phyloP scores from a whole-genome alignment of 164 flowering plant species.

The Cinnamomum micranthum region DNA sequence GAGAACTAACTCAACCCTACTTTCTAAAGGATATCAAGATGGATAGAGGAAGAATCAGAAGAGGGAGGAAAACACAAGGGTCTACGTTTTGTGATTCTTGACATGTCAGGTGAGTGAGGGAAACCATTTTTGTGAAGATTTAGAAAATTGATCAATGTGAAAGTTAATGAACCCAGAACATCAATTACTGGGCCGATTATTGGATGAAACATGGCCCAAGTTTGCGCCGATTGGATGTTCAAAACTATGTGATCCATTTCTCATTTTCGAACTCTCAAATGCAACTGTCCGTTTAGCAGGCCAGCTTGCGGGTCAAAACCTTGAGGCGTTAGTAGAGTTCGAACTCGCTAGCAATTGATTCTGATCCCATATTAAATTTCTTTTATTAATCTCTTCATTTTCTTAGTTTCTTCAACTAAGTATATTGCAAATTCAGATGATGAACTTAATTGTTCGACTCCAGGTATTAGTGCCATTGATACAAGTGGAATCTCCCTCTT shows the following conservation, averaged over 20 bases:
- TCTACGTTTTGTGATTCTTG: constrained; percentile 49
- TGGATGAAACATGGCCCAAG: neutral
- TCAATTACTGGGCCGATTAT: too few relatives aligned
- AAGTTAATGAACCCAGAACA: too few relatives aligned
- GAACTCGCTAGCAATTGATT: too few relatives aligned
- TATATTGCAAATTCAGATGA: neutral
- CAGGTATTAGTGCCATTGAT: constrained; percentile 78
- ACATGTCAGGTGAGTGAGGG: constrained; percentile 51
- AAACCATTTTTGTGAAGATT: neutral
- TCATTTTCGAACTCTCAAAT: too few relatives aligned
- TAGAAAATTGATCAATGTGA: neutral
- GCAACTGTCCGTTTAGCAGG: too few relatives aligned
- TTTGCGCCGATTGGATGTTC: neutral
- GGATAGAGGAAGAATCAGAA: constrained; percentile 56
- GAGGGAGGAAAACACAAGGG: constrained; percentile 21
- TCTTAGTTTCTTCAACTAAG: neutral
- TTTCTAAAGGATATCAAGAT: constrained; percentile 57
- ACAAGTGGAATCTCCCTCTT: constrained; percentile 66
- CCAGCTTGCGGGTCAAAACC: too few relatives aligned
- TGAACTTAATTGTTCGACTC: neutral
- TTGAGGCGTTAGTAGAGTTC: too few relatives aligned
- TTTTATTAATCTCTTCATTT: too few relatives aligned
- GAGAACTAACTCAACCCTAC: too few relatives aligned
- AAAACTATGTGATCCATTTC: neutral
- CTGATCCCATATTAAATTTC: too few relatives aligned